phyloP scores from a whole-genome alignment of 73 alveolate species.

The Paramecium sonneborni region DNA sequence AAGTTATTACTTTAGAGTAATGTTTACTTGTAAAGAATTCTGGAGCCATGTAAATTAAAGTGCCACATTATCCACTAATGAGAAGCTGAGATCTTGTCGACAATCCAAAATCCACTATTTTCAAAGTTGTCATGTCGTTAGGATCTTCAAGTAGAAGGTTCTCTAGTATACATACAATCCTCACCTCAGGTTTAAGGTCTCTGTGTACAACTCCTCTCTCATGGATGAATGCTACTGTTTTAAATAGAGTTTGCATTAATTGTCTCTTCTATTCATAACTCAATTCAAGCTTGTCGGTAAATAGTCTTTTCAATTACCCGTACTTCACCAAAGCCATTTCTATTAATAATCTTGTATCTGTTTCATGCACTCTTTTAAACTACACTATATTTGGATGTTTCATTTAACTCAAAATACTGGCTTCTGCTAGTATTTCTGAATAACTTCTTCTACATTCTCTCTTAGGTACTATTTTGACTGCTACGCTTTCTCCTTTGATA shows the following conservation, averaged over 20 bases:
- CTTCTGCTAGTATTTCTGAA: slow-evolving; percentile 43
- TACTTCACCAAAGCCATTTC: slow-evolving; percentile 39
- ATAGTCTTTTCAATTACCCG: slow-evolving; percentile 17
- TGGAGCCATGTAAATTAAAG: slow-evolving; percentile 68
- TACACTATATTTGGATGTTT: slow-evolving; percentile 69
- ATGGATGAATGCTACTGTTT: slow-evolving; percentile 37
- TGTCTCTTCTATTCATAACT: slow-evolving; percentile 5
- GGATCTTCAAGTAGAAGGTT: slow-evolving; percentile 59
- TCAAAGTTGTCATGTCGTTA: slow-evolving; percentile 53
- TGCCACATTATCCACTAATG: slow-evolving; percentile 62
- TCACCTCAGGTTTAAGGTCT: slow-evolving; percentile 46
- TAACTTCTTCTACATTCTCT: slow-evolving; percentile 8
- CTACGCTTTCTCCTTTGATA: slow-evolving; percentile 42
- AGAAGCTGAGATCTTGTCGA: slow-evolving; percentile 7
- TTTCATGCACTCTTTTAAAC: slow-evolving; percentile 56
- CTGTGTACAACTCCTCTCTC: slow-evolving; percentile 34
- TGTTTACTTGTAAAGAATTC: slow-evolving; percentile 60
- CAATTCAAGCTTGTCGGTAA: not conserved
- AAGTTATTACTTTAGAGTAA: slow-evolving; percentile 42
- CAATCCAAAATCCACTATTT: slow-evolving; percentile 64
- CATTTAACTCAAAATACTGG: slow-evolving; percentile 24
- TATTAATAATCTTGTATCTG: slow-evolving; percentile 65
- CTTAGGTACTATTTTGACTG: slow-evolving; percentile 55
- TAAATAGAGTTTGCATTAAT: not conserved
- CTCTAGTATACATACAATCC: slow-evolving; percentile 45